Evolutionary conservation across 2,329 filamentous ascomycete species (phyloP).

Genomic region (Pezicula rhizophila): DNA sequence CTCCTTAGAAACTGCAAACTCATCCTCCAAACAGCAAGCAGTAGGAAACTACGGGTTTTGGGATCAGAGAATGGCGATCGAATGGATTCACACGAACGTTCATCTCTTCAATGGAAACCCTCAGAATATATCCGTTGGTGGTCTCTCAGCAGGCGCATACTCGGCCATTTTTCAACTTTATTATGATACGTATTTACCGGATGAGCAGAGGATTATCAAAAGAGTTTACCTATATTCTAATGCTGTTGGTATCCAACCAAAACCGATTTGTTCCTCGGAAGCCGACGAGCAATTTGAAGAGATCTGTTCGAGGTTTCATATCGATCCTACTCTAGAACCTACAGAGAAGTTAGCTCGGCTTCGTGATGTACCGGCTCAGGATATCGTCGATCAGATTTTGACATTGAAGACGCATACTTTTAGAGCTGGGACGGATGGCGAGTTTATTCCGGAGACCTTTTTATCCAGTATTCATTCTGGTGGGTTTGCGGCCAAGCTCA

Average conservation of each 20-base stretch:
- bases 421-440: conserved; percentile 34
- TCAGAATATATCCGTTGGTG: conserved; percentile 36
- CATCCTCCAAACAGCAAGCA: conserved; percentile 8
- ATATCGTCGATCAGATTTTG: conserved; percentile 23
- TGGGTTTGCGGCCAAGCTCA: not conserved
- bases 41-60: conserved; percentile 34
- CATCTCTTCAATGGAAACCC: conserved; percentile 32
- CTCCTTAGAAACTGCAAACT: conserved; percentile 15
- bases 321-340: conserved; percentile 15
- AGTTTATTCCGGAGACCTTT: conserved; percentile 25
- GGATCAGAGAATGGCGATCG: conserved; percentile 42
- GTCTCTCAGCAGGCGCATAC: conserved; percentile 37
- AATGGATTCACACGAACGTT: conserved; percentile 44
- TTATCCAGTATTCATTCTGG: not conserved
- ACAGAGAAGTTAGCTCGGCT: conserved; percentile 27
- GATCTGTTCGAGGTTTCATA: conserved; percentile 28
- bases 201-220: not conserved
- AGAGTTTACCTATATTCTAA: conserved; percentile 26
- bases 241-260: conserved; percentile 36
- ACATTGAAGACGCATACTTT: conserved; percentile 37
- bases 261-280: conserved; percentile 16
- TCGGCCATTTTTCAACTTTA: conserved; percentile 16
- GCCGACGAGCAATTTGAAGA: conserved; percentile 33
- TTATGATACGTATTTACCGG: not conserved
- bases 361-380: conserved; percentile 20